Base-by-base conservation (phyloP, 495 filamentous ascomycete genomes). In the Cercophora samala region DNA sequence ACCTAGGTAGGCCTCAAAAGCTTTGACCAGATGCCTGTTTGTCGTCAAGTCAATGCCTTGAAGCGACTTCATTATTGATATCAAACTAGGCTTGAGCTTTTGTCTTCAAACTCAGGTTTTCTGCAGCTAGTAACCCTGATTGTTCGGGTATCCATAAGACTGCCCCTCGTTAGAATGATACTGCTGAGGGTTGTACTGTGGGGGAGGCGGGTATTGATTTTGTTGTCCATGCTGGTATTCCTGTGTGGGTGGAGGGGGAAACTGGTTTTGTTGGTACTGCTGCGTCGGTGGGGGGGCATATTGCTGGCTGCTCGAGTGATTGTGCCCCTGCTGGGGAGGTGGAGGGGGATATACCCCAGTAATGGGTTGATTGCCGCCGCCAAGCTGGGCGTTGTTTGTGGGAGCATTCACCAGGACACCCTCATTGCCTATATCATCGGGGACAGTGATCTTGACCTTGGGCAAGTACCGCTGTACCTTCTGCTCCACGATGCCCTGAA, bases 401-500 rank as follows among this genome's bases (percentile, higher is more conserved):
- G 74, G 74, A 17, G 71, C 64, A 18, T 73, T 71, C 5, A 77
- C 66, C 18, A 67, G 72, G 25, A 77, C 75, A 2, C 74, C 74
- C 51, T 77, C 75, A 25, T 77, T 76, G 21, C 74, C 72, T 29
- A 77, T 76, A 26, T 77, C 75, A 42, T 77, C 75, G 13, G 75
- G 75, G 52, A 77, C 74, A 4, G 71, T 68, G 60, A 77, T 76
- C 63, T 73, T 76, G 22, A 77, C 75, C 66, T 74, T 74, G 58
- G 75, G 75, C 62, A 77, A 66, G 59, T 77, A 77, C 52, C 66
- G 75, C 68, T 77, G 74, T 24, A 77, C 72, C 64, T 77, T 77
- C 15, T 72, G 59, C 68, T 77, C 72, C 24, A 77, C 75, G 32
- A 76, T 75, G 61, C 70, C 73, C 63, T 77, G 75, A 62, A 77